Evolutionary conservation across 805 yeast species (phyloP).

Genomic region (Spathaspora gorwiae): DNA sequence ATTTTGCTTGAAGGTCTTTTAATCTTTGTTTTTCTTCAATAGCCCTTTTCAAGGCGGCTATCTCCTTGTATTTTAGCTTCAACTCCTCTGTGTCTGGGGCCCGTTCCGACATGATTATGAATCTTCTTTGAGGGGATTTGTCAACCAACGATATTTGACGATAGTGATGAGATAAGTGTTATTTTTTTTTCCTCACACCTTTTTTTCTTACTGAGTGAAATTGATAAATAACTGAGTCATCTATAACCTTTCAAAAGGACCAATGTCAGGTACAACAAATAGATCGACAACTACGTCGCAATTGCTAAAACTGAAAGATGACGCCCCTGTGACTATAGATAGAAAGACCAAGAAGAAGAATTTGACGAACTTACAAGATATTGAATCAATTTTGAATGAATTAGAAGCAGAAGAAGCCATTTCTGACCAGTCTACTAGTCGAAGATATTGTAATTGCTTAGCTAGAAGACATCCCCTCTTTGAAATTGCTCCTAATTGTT

Average conservation of each 20-base stretch:
- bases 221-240: too few relatives aligned
- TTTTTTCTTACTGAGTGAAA: too few relatives aligned
- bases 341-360: slow-evolving; percentile 40
- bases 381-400: slow-evolving; percentile 57
- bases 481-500: slow-evolving; percentile 88
- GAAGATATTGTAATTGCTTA: slow-evolving; percentile 68
- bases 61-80: slow-evolving; percentile 24
- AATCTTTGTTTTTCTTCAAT: slow-evolving; percentile 17
- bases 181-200: too few relatives aligned
- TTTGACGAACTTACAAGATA: slow-evolving; percentile 55
- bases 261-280: slow-evolving; percentile 5
- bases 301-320: slow-evolving; percentile 32
- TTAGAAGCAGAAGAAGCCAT: slow-evolving; percentile 31
- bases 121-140: neutral
- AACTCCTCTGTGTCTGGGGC: slow-evolving; percentile 12
- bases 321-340: slow-evolving; percentile 13
- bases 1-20: slow-evolving; percentile 2
- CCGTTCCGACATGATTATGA: neutral
- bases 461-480: slow-evolving; percentile 85
- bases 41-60: slow-evolving; percentile 23
- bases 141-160: too few relatives aligned
- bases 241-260: too few relatives aligned
- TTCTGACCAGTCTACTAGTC: slow-evolving; percentile 6
- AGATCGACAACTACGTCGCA: slow-evolving; percentile 44
- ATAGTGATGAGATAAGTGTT: too few relatives aligned